These are phyloP conservation scores for Cymbopogon flexuosus DNA, from an alignment of 202 grass and related monocot genomes.

Conservation along the genomic window DNA sequence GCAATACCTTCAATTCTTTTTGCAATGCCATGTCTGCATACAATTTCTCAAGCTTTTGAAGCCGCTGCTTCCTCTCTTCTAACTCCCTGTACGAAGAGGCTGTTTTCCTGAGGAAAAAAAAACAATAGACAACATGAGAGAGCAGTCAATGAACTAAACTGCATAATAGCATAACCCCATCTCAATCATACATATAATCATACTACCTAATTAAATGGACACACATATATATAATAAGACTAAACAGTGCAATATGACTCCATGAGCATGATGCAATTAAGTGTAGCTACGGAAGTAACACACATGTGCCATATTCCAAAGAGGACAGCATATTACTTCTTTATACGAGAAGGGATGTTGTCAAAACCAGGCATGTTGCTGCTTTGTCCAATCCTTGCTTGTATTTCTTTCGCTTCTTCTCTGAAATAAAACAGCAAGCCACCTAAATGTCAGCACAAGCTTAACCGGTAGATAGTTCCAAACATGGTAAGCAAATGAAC, in stretches of 20 bases:
- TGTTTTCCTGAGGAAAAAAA: constrained; percentile 51
- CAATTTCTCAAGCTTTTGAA: constrained; percentile 72
- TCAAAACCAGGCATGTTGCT: constrained; percentile 35
- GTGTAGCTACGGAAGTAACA: background rate
- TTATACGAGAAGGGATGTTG: constrained; percentile 67
- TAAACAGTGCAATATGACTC: constrained; percentile 9
- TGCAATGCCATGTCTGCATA: constrained; percentile 80
- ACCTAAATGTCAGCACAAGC: constrained; percentile 16
- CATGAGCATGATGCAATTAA: background rate
- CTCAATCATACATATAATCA: background rate
- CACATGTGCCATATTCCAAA: background rate
- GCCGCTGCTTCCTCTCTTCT: constrained; percentile 66
- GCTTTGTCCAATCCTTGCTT: constrained; percentile 46
- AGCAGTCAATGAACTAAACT: constrained; percentile 12
- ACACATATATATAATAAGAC: background rate
- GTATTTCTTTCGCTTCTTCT: constrained; percentile 86
- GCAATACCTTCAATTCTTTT: constrained; percentile 74
- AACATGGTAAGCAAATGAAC: constrained; percentile 20
- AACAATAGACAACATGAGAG: background rate
- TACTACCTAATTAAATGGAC: background rate
- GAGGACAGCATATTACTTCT: constrained; percentile 45
- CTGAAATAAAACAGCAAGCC: constrained; percentile 39
- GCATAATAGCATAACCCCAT: constrained; percentile 3
- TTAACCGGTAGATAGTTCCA: background rate
- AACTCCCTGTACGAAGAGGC: constrained; percentile 75